Percentiles rank a stretch among this genome's conserved stretches.
These are phyloP conservation scores for Neofusicoccum kwambonambiense DNA, from an alignment of 2,329 filamentous ascomycete species.

Conservation along the genomic window DNA sequence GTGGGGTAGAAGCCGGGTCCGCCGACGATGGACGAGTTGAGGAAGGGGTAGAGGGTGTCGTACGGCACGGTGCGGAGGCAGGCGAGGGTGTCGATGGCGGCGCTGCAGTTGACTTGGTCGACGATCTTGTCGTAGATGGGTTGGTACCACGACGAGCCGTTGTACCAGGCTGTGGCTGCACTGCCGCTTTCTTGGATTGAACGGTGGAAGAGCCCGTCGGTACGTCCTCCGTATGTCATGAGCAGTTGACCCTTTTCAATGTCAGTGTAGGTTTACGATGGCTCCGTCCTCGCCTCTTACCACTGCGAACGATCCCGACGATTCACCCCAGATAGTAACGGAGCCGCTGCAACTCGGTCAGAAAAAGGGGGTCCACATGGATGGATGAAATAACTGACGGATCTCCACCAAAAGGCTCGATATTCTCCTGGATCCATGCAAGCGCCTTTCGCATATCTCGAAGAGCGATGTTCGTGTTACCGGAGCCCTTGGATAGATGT, in stretches of 20 bases:
- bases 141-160: conserved; percentile 33
- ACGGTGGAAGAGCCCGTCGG: conserved; percentile 36
- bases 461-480: conserved; percentile 13
- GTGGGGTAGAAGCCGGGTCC: conserved; percentile 16
- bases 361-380: neutral
- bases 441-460: conserved; percentile 13
- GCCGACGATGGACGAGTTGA: conserved; percentile 10
- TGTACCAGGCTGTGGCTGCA: conserved; percentile 40
- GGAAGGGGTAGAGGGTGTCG: conserved; percentile 24
- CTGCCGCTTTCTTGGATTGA: conserved; percentile 39
- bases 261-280: neutral
- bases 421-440: conserved; percentile 17
- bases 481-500: neutral
- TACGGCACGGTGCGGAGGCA: conserved; percentile 14
- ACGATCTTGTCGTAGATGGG: conserved; percentile 28
- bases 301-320: conserved; percentile 12
- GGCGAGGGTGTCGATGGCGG: conserved; percentile 15
- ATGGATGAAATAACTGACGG: neutral
- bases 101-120: conserved; percentile 26
- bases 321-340: conserved; percentile 18
- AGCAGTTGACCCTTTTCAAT: conserved; percentile 31
- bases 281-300: neutral
- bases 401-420: conserved; percentile 10
- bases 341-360: neutral
- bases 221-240: conserved; percentile 34